Conservation (phyloP, 2,329 filamentous ascomycete genomes). For the Xylaria digitata region DNA sequence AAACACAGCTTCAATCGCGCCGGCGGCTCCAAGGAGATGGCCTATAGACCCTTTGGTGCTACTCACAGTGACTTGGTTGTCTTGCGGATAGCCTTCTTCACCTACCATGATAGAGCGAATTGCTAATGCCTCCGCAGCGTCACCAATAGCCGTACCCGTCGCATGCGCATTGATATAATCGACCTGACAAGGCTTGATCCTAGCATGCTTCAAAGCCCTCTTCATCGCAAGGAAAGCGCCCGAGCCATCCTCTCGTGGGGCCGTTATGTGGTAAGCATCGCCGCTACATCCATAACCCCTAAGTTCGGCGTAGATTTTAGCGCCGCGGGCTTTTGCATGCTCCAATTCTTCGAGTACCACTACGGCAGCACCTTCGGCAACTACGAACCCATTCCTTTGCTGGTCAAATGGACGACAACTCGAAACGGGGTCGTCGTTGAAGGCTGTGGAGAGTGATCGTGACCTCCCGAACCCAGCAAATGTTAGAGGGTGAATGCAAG, state of each 20-base stretch:
- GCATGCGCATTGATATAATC: slow-evolving; percentile 98
- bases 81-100: slow-evolving; percentile 70
- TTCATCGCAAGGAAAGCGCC: slow-evolving; percentile 89
- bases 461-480: slow-evolving; percentile 92
- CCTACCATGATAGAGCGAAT: slow-evolving; percentile 83
- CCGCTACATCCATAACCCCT: slow-evolving; percentile 90
- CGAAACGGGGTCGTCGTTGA: slow-evolving; percentile 75
- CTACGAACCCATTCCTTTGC: slow-evolving; percentile 85
- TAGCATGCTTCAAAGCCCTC: slow-evolving; percentile 79
- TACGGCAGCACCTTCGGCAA: slow-evolving; percentile 90
- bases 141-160: slow-evolving; percentile 86
- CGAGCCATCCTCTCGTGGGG: slow-evolving; percentile 82
- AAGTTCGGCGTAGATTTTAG: slow-evolving; percentile 87
- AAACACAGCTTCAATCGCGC: slow-evolving; percentile 90
- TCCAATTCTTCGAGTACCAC: slow-evolving; percentile 89
- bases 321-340: slow-evolving; percentile 83
- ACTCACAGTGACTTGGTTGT: slow-evolving; percentile 80
- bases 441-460: slow-evolving; percentile 83
- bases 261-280: slow-evolving; percentile 94
- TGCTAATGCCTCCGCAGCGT: slow-evolving; percentile 86
- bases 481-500: slow-evolving; percentile 93
- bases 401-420: slow-evolving; percentile 90
- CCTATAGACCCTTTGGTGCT: slow-evolving; percentile 95
- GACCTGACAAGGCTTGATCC: slow-evolving; percentile 74
- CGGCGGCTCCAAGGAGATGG: slow-evolving; percentile 90